A percentile compares a stretch with the other conserved stretches of the same genome.
Conservation (phyloP, 495 filamentous ascomycete genomes). For the Oleoguttula mirabilis region DNA sequence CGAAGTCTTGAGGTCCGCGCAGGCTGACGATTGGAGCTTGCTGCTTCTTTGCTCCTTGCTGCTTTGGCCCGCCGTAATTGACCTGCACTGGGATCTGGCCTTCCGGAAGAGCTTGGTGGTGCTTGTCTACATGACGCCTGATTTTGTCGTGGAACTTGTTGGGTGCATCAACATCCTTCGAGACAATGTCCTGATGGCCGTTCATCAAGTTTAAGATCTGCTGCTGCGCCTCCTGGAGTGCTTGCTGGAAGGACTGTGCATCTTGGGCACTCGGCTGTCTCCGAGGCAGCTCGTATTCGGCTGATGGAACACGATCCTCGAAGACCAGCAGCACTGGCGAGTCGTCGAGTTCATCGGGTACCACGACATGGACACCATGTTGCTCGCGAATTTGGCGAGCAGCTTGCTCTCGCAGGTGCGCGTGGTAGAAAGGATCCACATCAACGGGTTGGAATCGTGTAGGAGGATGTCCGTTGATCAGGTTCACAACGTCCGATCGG, state of each 20-base stretch:
- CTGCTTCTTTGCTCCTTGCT: conserved; percentile 20
- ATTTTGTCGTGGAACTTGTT: conserved; percentile 72
- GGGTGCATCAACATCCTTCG: conserved; percentile 54
- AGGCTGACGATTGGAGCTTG: conserved; percentile 40
- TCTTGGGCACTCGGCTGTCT: conserved; percentile 49
- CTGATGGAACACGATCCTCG: conserved; percentile 50
- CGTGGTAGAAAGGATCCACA: conserved; percentile 80
- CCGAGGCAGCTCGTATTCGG: conserved; percentile 56
- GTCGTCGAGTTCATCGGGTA: conserved; percentile 51
- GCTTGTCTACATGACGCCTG: conserved; percentile 59
- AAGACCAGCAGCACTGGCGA: conserved; percentile 65
- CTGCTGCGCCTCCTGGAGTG: conserved; percentile 57
- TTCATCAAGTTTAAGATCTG: conserved; percentile 58
- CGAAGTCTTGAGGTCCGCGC: conserved; percentile 59
- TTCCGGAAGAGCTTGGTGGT: conserved; percentile 54
- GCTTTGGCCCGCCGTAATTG: conserved; percentile 34
- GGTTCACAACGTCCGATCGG: conserved; percentile 64
- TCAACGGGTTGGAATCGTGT: conserved; percentile 53
- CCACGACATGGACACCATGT: conserved; percentile 65
- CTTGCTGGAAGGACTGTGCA: conserved; percentile 51
- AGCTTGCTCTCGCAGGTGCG: conserved; percentile 54
- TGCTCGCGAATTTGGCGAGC: conserved; percentile 53
- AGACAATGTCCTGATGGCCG: conserved; percentile 56
- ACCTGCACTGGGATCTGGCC: conserved; percentile 64
- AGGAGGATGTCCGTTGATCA: conserved; percentile 71